Conservation (phyloP, 441 rosid genomes). For the Gossypium schwendimanii region DNA sequence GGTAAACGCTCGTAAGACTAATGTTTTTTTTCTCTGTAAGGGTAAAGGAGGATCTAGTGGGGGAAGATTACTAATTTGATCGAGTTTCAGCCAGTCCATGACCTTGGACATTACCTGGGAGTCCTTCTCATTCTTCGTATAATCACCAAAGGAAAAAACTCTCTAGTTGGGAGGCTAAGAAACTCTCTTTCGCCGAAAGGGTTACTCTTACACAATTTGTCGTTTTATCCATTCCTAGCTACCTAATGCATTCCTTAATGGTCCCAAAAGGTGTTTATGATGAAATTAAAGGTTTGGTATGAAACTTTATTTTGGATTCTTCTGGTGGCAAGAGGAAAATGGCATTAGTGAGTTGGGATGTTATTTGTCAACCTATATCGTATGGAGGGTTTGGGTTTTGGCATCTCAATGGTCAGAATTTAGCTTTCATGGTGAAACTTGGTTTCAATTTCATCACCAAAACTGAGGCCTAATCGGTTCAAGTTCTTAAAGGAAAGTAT, state of each 20-base stretch:
- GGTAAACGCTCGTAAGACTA: not conserved
- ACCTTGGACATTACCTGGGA: not conserved
- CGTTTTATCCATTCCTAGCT: not conserved
- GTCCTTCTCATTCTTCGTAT: not conserved
- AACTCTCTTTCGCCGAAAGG: not conserved
- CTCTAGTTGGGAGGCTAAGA: not conserved
- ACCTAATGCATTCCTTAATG: not conserved
- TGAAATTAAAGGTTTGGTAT: not conserved
- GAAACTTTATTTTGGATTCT: not conserved
- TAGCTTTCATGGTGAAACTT: not conserved
- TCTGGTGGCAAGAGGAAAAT: not conserved
- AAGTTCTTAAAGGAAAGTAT: no score
- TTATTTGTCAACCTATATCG: not conserved
- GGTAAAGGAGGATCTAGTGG: not conserved
- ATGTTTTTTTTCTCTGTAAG: not conserved
- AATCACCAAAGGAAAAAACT: not conserved
- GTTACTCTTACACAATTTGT: not conserved
- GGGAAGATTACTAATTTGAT: not conserved
- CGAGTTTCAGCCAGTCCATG: not conserved
- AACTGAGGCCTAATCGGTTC: no score
- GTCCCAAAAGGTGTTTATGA: not conserved
- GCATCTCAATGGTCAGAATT: not conserved
- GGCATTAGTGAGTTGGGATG: not conserved
- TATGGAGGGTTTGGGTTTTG: not conserved
- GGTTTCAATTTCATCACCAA: not conserved